Evolutionary conservation across 306 rosid species (phyloP), one percentile per base, ranked within the genome.

Genomic region (Trichosanthes truncata): DNA sequence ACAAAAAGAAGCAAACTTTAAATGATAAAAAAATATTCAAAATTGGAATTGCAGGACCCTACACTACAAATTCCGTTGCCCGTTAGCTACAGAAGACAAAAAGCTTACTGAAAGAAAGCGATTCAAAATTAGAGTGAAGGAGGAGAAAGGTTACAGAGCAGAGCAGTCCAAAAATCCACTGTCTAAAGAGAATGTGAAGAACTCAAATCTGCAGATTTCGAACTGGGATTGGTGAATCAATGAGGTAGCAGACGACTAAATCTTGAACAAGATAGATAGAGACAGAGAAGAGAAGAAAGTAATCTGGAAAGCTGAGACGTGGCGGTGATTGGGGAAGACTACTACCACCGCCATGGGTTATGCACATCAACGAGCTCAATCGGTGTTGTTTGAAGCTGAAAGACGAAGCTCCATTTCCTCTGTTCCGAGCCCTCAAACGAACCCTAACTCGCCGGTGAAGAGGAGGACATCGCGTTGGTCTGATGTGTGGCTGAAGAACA

Each of bases 401-500:
- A 88, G 82, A 1, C 84, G 80, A 74, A 85, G 73, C 87, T 63
- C 84, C 52, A 80, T 74, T 74, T 51, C 78, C 61, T 74, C 78
- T 49, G 78, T 81, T 68, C 74, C 88, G 3, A 41, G 77, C 26
- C 78, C 81, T 4, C 46, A 69, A 2, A 81, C 33, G 4, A 80
- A 80, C 59, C 77, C 82, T 67, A 40, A 25, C 77, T 46, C 89
- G 3, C 77, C 86, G 3, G 41, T 48, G 84, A 87, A 84, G 84
- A 86, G 74, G 79, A 80, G 77, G 72, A 25, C 81, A 0, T 35
- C 86, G 14, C 80, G 85, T 33, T 94, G 97, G 98, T 89, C 98
- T 0, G 92, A 89, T 68, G 15, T 91, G 68, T 88, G 93, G 93
- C 76, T 88, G 31, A 91, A 90, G 80, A 87, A 87, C 83, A 75